A percentile compares a stretch with the other conserved stretches of the same genome.
phyloP scores from a whole-genome alignment of 2,329 filamentous ascomycete genomes.

The Tolypocladium ophioglossoides region DNA sequence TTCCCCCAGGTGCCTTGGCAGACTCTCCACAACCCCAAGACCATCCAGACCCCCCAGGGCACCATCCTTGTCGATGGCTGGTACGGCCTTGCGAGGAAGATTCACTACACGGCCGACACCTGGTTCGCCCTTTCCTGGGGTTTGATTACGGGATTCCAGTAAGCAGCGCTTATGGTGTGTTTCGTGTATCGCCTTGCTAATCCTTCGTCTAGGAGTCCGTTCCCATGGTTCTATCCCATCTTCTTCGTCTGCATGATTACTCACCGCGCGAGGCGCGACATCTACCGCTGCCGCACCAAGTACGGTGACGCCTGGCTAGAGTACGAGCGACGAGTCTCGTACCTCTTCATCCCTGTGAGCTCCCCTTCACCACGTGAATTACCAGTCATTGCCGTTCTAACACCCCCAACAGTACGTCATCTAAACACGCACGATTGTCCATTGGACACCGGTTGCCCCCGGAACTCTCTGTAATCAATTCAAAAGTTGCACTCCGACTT shows the following conservation, averaged over 20 bases:
- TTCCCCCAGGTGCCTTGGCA: slow-evolving; percentile 92
- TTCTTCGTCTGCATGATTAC: slow-evolving; percentile 78
- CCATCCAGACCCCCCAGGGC: slow-evolving; percentile 61
- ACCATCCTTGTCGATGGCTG: slow-evolving; percentile 77
- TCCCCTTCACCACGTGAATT: neutral
- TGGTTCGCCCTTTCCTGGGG: slow-evolving; percentile 41
- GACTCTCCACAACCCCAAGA: slow-evolving; percentile 68
- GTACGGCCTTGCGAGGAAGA: slow-evolving; percentile 64
- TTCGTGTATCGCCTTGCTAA: slow-evolving; percentile 3
- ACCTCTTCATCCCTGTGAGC: slow-evolving; percentile 67
- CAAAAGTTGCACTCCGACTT: neutral
- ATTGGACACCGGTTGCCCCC: neutral
- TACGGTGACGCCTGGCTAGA: slow-evolving; percentile 76
- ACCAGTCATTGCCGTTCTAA: slow-evolving; percentile 5
- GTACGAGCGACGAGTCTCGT: slow-evolving; percentile 70
- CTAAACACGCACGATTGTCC: slow-evolving; percentile 11
- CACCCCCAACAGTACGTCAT: slow-evolving; percentile 27
- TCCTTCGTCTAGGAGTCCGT: slow-evolving; percentile 45
- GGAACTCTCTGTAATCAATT: neutral
- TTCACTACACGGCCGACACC: slow-evolving; percentile 38
- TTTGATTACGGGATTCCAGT: slow-evolving; percentile 39
- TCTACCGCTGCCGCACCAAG: slow-evolving; percentile 64
- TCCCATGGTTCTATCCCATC: slow-evolving; percentile 83
- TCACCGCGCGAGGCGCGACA: slow-evolving; percentile 68
- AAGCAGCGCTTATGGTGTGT: neutral